These are phyloP conservation scores for Austroboletus festivus DNA, from an alignment of 768 basidiomycete genomes.

Conservation along the genomic window DNA sequence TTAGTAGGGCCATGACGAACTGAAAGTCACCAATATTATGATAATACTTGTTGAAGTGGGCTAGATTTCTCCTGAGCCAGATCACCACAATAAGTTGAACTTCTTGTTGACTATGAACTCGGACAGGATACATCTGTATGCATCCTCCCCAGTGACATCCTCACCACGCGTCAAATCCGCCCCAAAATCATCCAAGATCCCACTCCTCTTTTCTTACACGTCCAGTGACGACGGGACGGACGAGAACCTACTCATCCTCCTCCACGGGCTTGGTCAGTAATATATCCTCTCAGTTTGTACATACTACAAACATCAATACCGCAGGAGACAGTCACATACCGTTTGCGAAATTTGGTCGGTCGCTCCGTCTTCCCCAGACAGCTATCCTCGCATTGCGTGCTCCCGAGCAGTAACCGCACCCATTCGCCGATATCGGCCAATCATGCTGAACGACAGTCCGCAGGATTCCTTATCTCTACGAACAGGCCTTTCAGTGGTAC, in stretches of 20 bases:
- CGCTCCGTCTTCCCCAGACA: constrained; percentile 85
- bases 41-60: too few relatives aligned
- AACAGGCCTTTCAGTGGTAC: constrained; percentile 86
- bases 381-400: constrained; percentile 79
- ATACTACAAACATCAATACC: neutral
- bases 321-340: constrained; percentile 80
- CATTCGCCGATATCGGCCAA: neutral
- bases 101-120: constrained; percentile 13
- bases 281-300: neutral
- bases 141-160: constrained; percentile 5
- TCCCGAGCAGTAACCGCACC: constrained; percentile 60
- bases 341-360: constrained; percentile 69
- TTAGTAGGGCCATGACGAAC: too few relatives aligned
- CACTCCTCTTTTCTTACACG: constrained; percentile 60
- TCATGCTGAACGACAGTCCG: constrained; percentile 9
- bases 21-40: too few relatives aligned
- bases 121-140: constrained; percentile 20
- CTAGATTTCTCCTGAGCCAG: too few relatives aligned
- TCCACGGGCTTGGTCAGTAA: constrained; percentile 81
- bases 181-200: constrained; percentile 45
- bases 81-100: too few relatives aligned
- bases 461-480: constrained; percentile 77
- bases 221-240: constrained; percentile 82
- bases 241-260: constrained; percentile 77
- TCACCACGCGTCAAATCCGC: constrained; percentile 43